Conservation (phyloP, 139 green algal species). For the Zygnema cylindricum region DNA sequence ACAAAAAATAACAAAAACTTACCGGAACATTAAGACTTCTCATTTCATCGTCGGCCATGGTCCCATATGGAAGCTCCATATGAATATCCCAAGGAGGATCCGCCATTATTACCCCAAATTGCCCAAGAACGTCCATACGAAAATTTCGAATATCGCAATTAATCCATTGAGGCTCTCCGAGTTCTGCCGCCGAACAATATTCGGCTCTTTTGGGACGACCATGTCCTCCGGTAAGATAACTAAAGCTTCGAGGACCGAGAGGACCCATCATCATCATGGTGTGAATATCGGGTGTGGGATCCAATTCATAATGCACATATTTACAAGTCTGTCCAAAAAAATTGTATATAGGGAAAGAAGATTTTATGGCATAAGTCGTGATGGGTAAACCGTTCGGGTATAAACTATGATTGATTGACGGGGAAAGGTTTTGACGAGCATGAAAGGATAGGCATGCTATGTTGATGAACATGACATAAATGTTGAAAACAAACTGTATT, state of each 20-base stretch:
- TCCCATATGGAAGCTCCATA: constrained; percentile 86
- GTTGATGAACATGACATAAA: too few relatives aligned
- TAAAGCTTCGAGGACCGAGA: background rate
- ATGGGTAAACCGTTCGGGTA: too few relatives aligned
- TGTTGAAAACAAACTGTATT: too few relatives aligned
- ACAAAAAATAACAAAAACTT: background rate
- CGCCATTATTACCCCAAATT: constrained; percentile 88
- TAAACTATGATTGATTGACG: too few relatives aligned
- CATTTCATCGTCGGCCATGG: constrained; percentile 87
- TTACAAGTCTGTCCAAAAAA: constrained; percentile 71
- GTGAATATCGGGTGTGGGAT: constrained; percentile 64
- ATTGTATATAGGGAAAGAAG: too few relatives aligned
- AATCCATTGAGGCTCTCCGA: constrained; percentile 80
- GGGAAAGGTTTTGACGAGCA: too few relatives aligned
- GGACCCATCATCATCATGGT: constrained; percentile 21
- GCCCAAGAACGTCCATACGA: constrained; percentile 75
- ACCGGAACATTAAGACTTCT: constrained; percentile 55
- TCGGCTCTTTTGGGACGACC: background rate
- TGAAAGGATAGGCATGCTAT: too few relatives aligned
- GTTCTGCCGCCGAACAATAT: constrained; percentile 51
- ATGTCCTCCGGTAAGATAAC: background rate
- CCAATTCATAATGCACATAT: constrained; percentile 83
- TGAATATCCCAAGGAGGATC: constrained; percentile 88
- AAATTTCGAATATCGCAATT: constrained; percentile 84
- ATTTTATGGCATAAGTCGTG: too few relatives aligned